Base-by-base conservation (phyloP, 2,329 filamentous ascomycete genomes). In the Claviceps arundinis region DNA sequence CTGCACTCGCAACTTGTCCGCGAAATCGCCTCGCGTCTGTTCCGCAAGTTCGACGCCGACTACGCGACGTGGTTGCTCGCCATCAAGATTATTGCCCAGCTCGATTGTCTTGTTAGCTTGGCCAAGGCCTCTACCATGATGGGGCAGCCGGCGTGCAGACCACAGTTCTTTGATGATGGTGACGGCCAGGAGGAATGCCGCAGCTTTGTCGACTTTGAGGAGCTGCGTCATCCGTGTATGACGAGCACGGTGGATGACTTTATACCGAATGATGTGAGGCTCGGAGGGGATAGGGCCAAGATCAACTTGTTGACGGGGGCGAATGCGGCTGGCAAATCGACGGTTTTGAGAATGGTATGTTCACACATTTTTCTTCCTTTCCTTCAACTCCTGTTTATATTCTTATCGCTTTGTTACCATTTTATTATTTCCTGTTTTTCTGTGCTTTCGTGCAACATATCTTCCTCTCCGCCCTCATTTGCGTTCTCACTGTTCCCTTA, bases 281-380 rank as follows among this genome's bases (percentile, higher is more conserved):
- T 98, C 3, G 93, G 93, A 54, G 93, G 93, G 5, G 74, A 83
- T 9, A 74, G 77, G 7, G 75, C 89, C 50, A 96, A 91, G 61
- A 91, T 98, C 60, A 89, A 87, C 60, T 74, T 98, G 34, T 78
- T 98, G 41, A 98, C 93, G 1, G 93, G 93, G 64, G 93, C 93
- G 55, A 98, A 98, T 63, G 93, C 93, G 8, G 93, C 93, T 48
- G 93, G 93, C 64, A 98, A 98, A 71, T 97, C 93, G 1, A 98
- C 93, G 1, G 81, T 98, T 44, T 77, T 98, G 37, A 82, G 93
- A 63, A 97, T 97, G 93, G 85, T 87, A 72, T 69, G 78, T 67
- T 43, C 17, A 19, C 17, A 19, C 17, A 8, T 30, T 40, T 19
- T 19, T 7, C 26, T 41, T 17, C n/a, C 5, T n/a, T 9, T 24